Evolutionary conservation across 129 eudicot genomes (phyloP).

Genomic region (Scalesia atractyloides): DNA sequence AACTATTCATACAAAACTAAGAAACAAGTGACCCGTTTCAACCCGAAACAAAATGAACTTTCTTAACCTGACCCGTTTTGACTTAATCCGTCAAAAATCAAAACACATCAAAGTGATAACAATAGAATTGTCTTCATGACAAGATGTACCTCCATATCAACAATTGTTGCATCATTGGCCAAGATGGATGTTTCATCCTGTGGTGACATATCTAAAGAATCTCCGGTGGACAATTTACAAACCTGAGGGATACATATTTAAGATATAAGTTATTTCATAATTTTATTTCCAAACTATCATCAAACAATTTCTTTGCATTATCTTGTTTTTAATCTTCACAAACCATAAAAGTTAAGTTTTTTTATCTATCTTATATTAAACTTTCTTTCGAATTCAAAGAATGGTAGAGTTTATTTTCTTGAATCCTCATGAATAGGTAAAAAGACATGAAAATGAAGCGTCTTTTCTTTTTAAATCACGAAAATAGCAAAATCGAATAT

Average conservation of each 20-base stretch:
- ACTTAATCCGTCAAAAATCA: background rate
- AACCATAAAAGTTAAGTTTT: background rate
- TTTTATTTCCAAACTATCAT: background rate
- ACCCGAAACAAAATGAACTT: background rate
- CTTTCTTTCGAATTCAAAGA: background rate
- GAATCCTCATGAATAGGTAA: background rate
- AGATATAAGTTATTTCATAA: background rate
- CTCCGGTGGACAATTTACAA: constrained; percentile 87
- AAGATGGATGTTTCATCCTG: constrained; percentile 71
- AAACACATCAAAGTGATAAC: too few relatives aligned
- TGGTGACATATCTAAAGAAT: constrained; percentile 83
- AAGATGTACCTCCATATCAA: constrained; percentile 90
- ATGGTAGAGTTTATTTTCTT: background rate
- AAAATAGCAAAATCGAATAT: background rate
- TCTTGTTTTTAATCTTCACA: background rate
- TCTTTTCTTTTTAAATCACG: background rate
- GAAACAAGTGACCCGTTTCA: background rate
- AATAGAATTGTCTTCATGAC: background rate
- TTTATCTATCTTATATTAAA: background rate
- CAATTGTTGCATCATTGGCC: constrained; percentile 86
- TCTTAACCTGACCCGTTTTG: background rate
- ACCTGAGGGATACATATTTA: constrained; percentile 41
- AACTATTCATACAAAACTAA: background rate
- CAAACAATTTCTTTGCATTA: background rate
- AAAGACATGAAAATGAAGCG: background rate